These are phyloP conservation scores for Suillus tomentosus DNA, from an alignment of 768 basidiomycete species.

Conservation along the genomic window DNA sequence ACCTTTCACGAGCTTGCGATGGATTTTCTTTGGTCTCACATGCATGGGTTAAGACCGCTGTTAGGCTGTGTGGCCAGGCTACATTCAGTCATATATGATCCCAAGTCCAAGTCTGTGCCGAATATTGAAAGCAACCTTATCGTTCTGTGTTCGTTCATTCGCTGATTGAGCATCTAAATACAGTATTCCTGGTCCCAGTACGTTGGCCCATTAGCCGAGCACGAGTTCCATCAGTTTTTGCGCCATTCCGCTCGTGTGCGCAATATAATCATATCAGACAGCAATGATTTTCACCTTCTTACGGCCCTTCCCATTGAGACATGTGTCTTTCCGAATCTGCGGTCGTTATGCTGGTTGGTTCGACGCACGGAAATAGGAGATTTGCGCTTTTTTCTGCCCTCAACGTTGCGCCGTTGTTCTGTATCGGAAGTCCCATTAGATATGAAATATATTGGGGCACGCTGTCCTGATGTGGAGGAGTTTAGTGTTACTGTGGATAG, in stretches of 20 bases:
- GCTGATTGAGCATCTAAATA: background rate
- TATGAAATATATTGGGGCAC: background rate
- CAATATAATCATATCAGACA: background rate
- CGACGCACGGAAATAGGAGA: background rate
- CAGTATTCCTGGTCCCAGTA: background rate
- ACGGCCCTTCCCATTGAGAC: background rate
- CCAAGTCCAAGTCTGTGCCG: background rate
- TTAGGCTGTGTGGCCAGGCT: conserved; percentile 4
- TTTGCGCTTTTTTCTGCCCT: background rate
- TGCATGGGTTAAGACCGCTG: background rate
- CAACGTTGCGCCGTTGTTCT: background rate
- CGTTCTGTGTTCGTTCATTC: background rate
- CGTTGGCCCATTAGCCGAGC: background rate
- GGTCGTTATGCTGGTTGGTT: background rate
- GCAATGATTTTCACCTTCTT: background rate
- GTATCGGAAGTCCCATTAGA: too few species aligned
- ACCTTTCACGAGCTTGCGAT: conserved; percentile 11
- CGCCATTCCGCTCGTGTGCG: conserved; percentile 4
- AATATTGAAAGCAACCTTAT: background rate
- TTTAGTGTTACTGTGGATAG: background rate
- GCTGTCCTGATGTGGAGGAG: background rate
- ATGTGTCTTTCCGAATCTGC: background rate
- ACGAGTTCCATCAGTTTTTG: background rate
- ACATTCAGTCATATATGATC: background rate
- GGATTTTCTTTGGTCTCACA: conserved; percentile 8